A percentile compares a stretch with the other conserved stretches of the same genome.
These are phyloP conservation scores for Fusarium tuaranense DNA, from an alignment of 2,329 filamentous ascomycete genomes.

Conservation along the genomic window DNA sequence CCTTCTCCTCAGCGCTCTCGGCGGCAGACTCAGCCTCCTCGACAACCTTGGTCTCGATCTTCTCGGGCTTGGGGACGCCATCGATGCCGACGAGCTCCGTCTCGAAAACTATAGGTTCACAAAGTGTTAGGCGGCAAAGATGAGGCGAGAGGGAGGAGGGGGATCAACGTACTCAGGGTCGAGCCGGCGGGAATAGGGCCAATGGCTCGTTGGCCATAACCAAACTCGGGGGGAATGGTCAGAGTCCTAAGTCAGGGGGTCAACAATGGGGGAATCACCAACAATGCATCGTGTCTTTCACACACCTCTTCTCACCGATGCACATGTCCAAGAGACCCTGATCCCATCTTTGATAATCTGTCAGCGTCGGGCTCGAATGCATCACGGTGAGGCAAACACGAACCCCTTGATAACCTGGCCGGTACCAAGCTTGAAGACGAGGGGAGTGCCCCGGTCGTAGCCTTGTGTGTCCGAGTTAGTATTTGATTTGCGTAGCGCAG, in stretches of 20 bases:
- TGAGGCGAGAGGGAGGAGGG: slow-evolving; percentile 18
- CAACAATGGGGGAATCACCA: slow-evolving; percentile 13
- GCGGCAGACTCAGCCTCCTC: slow-evolving; percentile 42
- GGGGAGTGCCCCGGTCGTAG: slow-evolving; percentile 81
- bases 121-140: slow-evolving; percentile 25
- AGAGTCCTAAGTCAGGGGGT: slow-evolving; percentile 67
- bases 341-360: slow-evolving; percentile 75
- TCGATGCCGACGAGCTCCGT: slow-evolving; percentile 89
- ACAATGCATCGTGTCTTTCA: slow-evolving; percentile 14
- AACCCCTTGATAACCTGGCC: slow-evolving; percentile 92
- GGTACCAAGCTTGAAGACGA: slow-evolving; percentile 82
- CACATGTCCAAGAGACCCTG: slow-evolving; percentile 93
- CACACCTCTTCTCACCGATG: slow-evolving; percentile 85
- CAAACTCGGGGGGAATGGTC: slow-evolving; percentile 88
- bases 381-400: slow-evolving; percentile 43
- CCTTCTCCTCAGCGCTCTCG: slow-evolving; percentile 50
- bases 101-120: slow-evolving; percentile 76
- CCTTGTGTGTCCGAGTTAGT: slow-evolving; percentile 49
- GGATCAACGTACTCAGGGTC: slow-evolving; percentile 72
- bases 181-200: slow-evolving; percentile 87
- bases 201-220: slow-evolving; percentile 80
- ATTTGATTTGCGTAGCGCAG: slow-evolving; percentile 3
- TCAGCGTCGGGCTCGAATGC: slow-evolving; percentile 32
- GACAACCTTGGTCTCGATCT: slow-evolving; percentile 46
- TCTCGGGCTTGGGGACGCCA: slow-evolving; percentile 68